A percentile compares a stretch with the other conserved stretches of the same genome.
Conservation (phyloP, 1,284 basidiomycete genomes). For the Cryptococcus sp. region DNA sequence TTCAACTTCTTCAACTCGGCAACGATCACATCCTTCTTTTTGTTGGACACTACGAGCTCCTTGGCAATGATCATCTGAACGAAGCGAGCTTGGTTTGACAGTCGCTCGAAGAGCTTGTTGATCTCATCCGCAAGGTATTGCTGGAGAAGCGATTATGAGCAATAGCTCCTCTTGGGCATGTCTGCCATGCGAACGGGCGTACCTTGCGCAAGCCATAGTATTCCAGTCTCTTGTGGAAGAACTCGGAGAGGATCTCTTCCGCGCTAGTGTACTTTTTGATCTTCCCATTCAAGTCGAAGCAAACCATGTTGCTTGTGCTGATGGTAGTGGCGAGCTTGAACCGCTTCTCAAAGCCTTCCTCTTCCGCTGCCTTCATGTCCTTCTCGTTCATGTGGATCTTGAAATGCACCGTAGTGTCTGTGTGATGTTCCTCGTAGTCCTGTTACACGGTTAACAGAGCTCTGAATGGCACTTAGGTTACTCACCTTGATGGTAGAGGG, state of each 20-base stretch:
- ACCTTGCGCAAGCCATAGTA: slow-evolving; percentile 96
- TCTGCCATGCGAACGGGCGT: slow-evolving; percentile 15
- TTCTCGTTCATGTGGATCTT: slow-evolving; percentile 77
- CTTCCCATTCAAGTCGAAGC: slow-evolving; percentile 94
- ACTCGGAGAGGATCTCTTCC: slow-evolving; percentile 92
- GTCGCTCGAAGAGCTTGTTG: slow-evolving; percentile 76
- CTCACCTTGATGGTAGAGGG: slow-evolving; percentile 59
- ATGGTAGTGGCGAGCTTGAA: slow-evolving; percentile 87
- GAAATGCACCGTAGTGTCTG: slow-evolving; percentile 91
- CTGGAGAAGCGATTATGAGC: slow-evolving; percentile 53
- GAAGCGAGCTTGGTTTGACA: slow-evolving; percentile 96
- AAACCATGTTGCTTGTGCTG: slow-evolving; percentile 95
- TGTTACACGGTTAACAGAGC: slow-evolving; percentile 42
- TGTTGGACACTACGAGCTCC: slow-evolving; percentile 85
- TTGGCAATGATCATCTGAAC: slow-evolving; percentile 93
- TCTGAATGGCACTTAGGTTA: not conserved
- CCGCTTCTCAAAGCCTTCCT: slow-evolving; percentile 83
- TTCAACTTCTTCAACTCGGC: slow-evolving; percentile 77
- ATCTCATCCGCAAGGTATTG: slow-evolving; percentile 85
- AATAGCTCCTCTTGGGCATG: not conserved
- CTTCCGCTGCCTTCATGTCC: slow-evolving; percentile 81
- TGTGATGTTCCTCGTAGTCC: slow-evolving; percentile 97
- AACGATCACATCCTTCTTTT: slow-evolving; percentile 86
- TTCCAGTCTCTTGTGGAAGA: slow-evolving; percentile 84
- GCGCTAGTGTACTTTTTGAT: slow-evolving; percentile 91